Conservation (phyloP, 23 red algal genomes). For the Gracilaria caudata region DNA sequence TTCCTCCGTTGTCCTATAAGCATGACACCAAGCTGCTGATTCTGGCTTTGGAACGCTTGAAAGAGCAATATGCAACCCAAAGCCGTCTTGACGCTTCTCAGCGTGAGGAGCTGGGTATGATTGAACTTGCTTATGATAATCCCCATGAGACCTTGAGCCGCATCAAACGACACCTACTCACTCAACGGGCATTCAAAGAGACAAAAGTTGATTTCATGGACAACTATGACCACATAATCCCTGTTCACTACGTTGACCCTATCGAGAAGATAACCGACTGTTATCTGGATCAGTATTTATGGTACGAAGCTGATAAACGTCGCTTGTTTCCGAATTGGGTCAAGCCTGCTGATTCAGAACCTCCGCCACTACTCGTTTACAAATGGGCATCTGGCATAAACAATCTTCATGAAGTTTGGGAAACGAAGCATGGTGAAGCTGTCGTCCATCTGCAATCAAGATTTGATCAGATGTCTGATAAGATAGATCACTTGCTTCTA, state of each 20-base stretch:
- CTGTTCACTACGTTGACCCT: slow-evolving; percentile 91
- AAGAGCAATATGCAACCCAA: slow-evolving; percentile 81
- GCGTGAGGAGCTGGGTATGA: slow-evolving; percentile 87
- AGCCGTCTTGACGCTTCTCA: slow-evolving; percentile 83
- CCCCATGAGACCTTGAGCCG: slow-evolving; percentile 89
- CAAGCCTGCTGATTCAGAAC: slow-evolving; percentile 94
- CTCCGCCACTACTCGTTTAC: slow-evolving; percentile 91
- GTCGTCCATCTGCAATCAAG: slow-evolving; percentile 77
- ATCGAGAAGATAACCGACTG: slow-evolving; percentile 94
- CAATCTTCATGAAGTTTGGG: slow-evolving; percentile 89
- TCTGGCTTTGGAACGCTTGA: slow-evolving; percentile 90
- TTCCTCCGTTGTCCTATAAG: slow-evolving; percentile 88
- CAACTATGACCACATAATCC: slow-evolving; percentile 86
- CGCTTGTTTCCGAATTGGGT: slow-evolving; percentile 94
- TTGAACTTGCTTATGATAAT: slow-evolving; percentile 89
- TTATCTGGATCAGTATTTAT: slow-evolving; percentile 97
- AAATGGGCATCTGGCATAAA: slow-evolving; percentile 92
- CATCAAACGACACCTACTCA: slow-evolving; percentile 88
- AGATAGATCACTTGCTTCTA: slow-evolving; percentile 86
- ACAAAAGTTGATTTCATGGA: slow-evolving; percentile 91
- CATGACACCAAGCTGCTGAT: slow-evolving; percentile 96
- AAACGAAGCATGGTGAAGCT: slow-evolving; percentile 69
- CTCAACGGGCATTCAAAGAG: slow-evolving; percentile 81
- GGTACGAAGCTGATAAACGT: slow-evolving; percentile 95
- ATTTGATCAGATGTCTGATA: slow-evolving; percentile 84